phyloP scores from a whole-genome alignment of 805 yeast species.

The Clavispora asparagi region DNA sequence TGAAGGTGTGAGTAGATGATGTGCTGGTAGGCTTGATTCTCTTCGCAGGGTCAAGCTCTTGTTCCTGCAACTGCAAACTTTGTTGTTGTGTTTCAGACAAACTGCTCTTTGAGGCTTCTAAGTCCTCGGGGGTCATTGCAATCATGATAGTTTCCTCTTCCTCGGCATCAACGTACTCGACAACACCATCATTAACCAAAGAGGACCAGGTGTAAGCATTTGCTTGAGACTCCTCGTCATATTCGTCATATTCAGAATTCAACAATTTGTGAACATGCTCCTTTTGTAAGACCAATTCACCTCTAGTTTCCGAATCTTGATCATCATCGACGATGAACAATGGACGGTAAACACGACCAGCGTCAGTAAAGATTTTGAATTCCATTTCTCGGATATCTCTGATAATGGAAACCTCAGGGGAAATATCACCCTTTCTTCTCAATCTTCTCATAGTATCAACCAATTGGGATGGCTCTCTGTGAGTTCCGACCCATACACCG shows the following conservation, averaged over 20 bases:
- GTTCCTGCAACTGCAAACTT: conserved; percentile 38
- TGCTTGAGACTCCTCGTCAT: conserved; percentile 45
- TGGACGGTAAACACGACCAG: conserved; percentile 97
- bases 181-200: conserved; percentile 77
- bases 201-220: conserved; percentile 77
- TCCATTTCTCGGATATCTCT: conserved; percentile 97
- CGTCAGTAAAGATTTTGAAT: conserved; percentile 94
- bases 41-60: conserved; percentile 67
- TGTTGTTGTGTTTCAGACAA: conserved; percentile 38
- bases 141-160: conserved; percentile 98
- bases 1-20: conserved; percentile 68
- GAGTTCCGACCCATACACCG: conserved; percentile 99
- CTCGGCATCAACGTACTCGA: conserved; percentile 97
- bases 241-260: conserved; percentile 59
- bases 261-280: conserved; percentile 73
- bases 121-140: conserved; percentile 98
- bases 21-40: conserved; percentile 70
- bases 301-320: conserved; percentile 58
- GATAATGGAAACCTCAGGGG: conserved; percentile 93
- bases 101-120: conserved; percentile 55
- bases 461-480: conserved; percentile 89
- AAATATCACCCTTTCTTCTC: conserved; percentile 92
- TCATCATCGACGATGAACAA: conserved; percentile 89
- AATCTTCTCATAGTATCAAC: conserved; percentile 86
- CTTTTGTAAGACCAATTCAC: conserved; percentile 78